Percentiles rank a stretch among this genome's conserved stretches.
phyloP scores from a whole-genome alignment of 768 basidiomycete genomes.

The Dacryopinax spathularia region DNA sequence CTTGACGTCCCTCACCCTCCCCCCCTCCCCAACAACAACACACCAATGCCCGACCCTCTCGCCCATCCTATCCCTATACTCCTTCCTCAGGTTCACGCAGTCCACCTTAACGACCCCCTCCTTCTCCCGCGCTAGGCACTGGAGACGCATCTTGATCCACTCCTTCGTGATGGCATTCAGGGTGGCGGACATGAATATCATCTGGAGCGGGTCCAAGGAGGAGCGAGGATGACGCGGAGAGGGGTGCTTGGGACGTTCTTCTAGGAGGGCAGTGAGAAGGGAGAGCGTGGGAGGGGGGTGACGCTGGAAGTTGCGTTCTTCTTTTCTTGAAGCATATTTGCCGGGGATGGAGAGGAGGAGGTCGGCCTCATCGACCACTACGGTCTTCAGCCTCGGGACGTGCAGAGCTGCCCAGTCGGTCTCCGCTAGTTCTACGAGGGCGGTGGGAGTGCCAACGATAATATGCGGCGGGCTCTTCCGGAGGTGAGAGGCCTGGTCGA shows the following conservation, averaged over 20 bases:
- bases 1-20: slow-evolving; percentile 39
- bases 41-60: slow-evolving; percentile 36
- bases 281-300: slow-evolving; percentile 48
- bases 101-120: slow-evolving; percentile 8
- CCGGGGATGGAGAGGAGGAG: slow-evolving; percentile 48
- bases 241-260: slow-evolving; percentile 22
- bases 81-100: neutral
- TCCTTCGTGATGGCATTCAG: slow-evolving; percentile 40
- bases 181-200: slow-evolving; percentile 59
- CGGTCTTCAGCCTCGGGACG: slow-evolving; percentile 35
- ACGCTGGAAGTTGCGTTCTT: slow-evolving; percentile 32
- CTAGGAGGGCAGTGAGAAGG: slow-evolving; percentile 46
- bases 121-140: slow-evolving; percentile 41
- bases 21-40: slow-evolving; percentile 43
- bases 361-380: slow-evolving; percentile 67
- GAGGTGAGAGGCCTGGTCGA: slow-evolving; percentile 29
- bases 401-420: slow-evolving; percentile 32
- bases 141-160: slow-evolving; percentile 34
- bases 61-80: neutral
- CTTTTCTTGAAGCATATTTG: slow-evolving; percentile 26
- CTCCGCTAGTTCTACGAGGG: slow-evolving; percentile 42
- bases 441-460: slow-evolving; percentile 58
- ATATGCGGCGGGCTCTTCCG: slow-evolving; percentile 43
- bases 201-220: slow-evolving; percentile 33
- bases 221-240: slow-evolving; percentile 12